Evolutionary conservation across 768 basidiomycete species (phyloP), one percentile per base, ranked within the genome.

Genomic region (Paxillus rubicundulus): DNA sequence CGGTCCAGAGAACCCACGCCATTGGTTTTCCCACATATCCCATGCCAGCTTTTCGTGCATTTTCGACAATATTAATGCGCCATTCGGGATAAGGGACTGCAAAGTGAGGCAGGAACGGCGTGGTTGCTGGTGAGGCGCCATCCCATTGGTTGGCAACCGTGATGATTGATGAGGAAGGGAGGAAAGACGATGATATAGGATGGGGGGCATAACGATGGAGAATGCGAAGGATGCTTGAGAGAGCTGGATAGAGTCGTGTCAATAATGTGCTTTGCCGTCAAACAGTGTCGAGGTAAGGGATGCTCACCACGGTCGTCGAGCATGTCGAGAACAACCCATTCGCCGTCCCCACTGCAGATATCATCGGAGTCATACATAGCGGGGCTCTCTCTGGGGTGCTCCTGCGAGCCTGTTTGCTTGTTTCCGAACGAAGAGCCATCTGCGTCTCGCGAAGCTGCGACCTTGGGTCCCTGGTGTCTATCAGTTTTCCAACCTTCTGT

Each of bases 1-100:
- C 71, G 3, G 67, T 60, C 69, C 71, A 71, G 17, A 75, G 49
- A 7, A 77, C 64, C 66, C 77, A 74, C 38, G 79, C 77, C 73
- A 85, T 71, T 0, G 84, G 79, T 27, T 76, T 72, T 0, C 79
- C 77, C 0, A 81, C 70, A n/a, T 82, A 75, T 1, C 85, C 81
- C 63, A 85, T 69, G 0, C 85, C 84, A 12, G 84, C 79, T 27
- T 74, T 73, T 10, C 77, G 75, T 1, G 85, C 85, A 38, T 76
- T 73, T 37, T 74, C 69, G 2, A 81, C 72, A 0, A 82, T 61
- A 2, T 74, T 72, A 0, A 72, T 59, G 1, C 86, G 78, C 86
- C 86, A 89, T 57, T 86, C 85, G 0, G 86, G 86, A 63, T 84
- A 87, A 0, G 78, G 79, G 1, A 85, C 64, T 0, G 78, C 56